These are phyloP conservation scores for Cudoniella acicularis DNA, from an alignment of 495 filamentous ascomycete species.

Conservation along the genomic window DNA sequence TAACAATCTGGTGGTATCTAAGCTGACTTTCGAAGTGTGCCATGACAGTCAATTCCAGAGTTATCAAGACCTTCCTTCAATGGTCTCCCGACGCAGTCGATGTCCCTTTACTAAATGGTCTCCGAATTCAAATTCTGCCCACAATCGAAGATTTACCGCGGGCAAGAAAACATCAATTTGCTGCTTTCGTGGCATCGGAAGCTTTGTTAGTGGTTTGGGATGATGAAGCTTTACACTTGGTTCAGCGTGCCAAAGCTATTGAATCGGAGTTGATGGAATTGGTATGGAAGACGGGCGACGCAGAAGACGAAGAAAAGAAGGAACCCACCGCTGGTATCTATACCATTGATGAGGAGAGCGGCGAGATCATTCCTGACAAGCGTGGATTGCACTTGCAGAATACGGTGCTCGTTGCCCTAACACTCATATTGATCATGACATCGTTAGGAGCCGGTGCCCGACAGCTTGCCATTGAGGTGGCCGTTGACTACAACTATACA, in stretches of 20 bases:
- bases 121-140: conserved; percentile 69
- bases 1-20: not conserved
- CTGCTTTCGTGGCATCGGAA: conserved; percentile 69
- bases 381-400: conserved; percentile 65
- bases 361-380: conserved; percentile 57
- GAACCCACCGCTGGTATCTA: conserved; percentile 36
- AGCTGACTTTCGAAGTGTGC: conserved; percentile 48
- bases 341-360: conserved; percentile 70
- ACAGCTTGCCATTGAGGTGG: conserved; percentile 62
- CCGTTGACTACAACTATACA: conserved; percentile 56
- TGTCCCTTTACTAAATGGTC: conserved; percentile 70
- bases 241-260: conserved; percentile 61
- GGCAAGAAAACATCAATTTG: conserved; percentile 71
- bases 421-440: conserved; percentile 56
- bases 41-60: conserved; percentile 76
- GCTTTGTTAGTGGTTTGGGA: conserved; percentile 71
- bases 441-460: conserved; percentile 65
- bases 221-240: conserved; percentile 66
- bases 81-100: conserved; percentile 68
- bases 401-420: conserved; percentile 60
- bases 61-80: conserved; percentile 69
- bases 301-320: conserved; percentile 49
- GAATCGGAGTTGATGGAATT: conserved; percentile 71
- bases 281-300: conserved; percentile 58
- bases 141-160: conserved; percentile 63